Evolutionary conservation across 805 yeast species (phyloP).

Genomic region (Blastobotrys robertii): DNA sequence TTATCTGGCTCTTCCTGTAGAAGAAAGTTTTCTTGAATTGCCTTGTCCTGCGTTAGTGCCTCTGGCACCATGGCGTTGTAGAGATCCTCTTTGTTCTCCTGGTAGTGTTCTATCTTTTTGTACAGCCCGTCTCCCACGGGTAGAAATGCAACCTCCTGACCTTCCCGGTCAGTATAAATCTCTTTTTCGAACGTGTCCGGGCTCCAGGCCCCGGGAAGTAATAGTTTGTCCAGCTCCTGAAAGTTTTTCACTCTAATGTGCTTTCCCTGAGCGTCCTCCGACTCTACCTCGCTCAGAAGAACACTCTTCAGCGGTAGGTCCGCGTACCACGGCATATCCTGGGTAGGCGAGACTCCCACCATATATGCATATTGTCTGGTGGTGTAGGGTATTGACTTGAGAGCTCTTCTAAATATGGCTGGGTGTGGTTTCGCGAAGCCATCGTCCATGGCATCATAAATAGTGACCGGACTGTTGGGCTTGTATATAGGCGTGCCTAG

Average conservation of each 20-base stretch:
- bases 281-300: not conserved
- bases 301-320: not conserved
- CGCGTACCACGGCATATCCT: not conserved
- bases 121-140: too few relatives aligned
- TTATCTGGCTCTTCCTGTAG: not conserved
- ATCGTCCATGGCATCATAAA: slow-evolving; percentile 10
- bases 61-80: not conserved
- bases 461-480: not conserved
- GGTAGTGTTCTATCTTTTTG: too few relatives aligned
- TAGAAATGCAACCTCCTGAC: too few relatives aligned
- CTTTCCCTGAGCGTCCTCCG: not conserved
- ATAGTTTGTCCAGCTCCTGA: too few relatives aligned
- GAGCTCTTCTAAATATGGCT: slow-evolving; percentile 17
- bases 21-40: not conserved
- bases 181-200: too few relatives aligned
- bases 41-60: not conserved
- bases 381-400: not conserved
- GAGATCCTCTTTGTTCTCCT: not conserved
- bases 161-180: too few relatives aligned
- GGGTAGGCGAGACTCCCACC: too few relatives aligned
- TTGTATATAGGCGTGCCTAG: not conserved
- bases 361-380: too few relatives aligned
- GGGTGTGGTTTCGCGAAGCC: slow-evolving; percentile 21
- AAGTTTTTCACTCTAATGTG: not conserved
- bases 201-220: too few relatives aligned